Percentiles rank a stretch among this genome's conserved stretches.
Evolutionary conservation across 495 filamentous ascomycete species (phyloP).

Genomic region (Talaromyces proteolyticus): DNA sequence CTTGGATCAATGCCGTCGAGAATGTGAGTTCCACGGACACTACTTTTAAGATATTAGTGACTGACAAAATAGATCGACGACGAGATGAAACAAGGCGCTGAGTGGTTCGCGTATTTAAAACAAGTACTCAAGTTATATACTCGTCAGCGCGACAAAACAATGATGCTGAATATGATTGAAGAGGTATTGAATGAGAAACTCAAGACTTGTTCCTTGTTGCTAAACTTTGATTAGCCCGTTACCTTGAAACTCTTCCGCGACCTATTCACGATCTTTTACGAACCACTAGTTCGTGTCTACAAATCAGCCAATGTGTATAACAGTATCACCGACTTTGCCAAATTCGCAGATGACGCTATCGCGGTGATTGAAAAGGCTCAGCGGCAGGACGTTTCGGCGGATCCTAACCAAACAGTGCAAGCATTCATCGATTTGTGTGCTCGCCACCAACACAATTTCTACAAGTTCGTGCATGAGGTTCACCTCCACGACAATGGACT

Average conservation of each 20-base stretch:
- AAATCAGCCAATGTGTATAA: slow-evolving; percentile 98
- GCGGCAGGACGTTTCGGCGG: slow-evolving; percentile 84
- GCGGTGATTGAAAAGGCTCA: slow-evolving; percentile 82
- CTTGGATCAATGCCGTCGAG: slow-evolving; percentile 91
- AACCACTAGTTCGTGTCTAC: slow-evolving; percentile 92
- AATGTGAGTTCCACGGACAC: slow-evolving; percentile 45
- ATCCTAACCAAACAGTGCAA: slow-evolving; percentile 98
- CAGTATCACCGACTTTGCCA: slow-evolving; percentile 90
- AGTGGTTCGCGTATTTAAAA: slow-evolving; percentile 90
- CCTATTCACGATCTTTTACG: slow-evolving; percentile 98
- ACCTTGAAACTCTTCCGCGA: slow-evolving; percentile 92
- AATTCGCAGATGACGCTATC: slow-evolving; percentile 89
- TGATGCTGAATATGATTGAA: slow-evolving; percentile 95
- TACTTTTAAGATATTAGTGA: slow-evolving; percentile 10
- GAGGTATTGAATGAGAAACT: slow-evolving; percentile 39
- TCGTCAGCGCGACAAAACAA: slow-evolving; percentile 86
- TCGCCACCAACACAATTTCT: slow-evolving; percentile 92
- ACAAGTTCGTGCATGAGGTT: slow-evolving; percentile 98
- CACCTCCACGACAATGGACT: slow-evolving; percentile 97
- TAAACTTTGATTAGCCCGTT: slow-evolving; percentile 45
- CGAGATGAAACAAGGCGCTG: slow-evolving; percentile 79
- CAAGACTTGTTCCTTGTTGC: not conserved
- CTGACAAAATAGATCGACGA: slow-evolving; percentile 47
- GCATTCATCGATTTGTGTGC: slow-evolving; percentile 96
- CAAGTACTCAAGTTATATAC: slow-evolving; percentile 91